Conservation (phyloP, 352 stramenopile genomes). For the Pythium coloratum region DNA sequence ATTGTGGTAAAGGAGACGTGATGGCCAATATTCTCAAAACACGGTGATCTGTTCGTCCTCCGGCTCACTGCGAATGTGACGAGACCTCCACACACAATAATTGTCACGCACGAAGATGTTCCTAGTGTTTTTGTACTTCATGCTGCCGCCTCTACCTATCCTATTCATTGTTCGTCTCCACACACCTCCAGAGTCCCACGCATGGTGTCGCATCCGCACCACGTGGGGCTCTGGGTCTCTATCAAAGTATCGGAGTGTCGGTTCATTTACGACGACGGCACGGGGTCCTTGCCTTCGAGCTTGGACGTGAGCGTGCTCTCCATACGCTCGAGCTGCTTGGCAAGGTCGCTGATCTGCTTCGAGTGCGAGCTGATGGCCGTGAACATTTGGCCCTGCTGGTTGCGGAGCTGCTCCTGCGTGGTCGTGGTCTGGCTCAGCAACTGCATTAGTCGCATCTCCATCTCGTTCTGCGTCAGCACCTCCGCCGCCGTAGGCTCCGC, state of each 20-base stretch:
- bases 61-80: background rate
- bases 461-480: constrained; percentile 48
- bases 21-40: background rate
- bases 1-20: background rate
- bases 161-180: constrained; percentile 17
- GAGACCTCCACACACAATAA: background rate
- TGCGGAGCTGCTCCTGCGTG: constrained; percentile 78
- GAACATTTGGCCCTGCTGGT: constrained; percentile 82
- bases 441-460: constrained; percentile 75
- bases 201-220: background rate
- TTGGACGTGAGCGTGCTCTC: constrained; percentile 67
- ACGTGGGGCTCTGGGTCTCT: background rate
- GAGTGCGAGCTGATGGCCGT: constrained; percentile 71
- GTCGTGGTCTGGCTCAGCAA: constrained; percentile 78
- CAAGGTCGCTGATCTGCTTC: constrained; percentile 76
- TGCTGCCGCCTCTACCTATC: constrained; percentile 16
- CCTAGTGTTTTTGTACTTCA: background rate
- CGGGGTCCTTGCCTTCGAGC: constrained; percentile 31
- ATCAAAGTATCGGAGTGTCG: background rate
- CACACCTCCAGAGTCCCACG: background rate
- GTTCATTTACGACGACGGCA: background rate
- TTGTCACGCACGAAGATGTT: background rate
- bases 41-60: background rate
- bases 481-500: background rate
- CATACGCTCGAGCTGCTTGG: constrained; percentile 81